Percentiles rank a stretch among this genome's conserved stretches.
Evolutionary conservation across 2,329 filamentous ascomycete genomes (phyloP).

Genomic region (Mariannaea elegans): DNA sequence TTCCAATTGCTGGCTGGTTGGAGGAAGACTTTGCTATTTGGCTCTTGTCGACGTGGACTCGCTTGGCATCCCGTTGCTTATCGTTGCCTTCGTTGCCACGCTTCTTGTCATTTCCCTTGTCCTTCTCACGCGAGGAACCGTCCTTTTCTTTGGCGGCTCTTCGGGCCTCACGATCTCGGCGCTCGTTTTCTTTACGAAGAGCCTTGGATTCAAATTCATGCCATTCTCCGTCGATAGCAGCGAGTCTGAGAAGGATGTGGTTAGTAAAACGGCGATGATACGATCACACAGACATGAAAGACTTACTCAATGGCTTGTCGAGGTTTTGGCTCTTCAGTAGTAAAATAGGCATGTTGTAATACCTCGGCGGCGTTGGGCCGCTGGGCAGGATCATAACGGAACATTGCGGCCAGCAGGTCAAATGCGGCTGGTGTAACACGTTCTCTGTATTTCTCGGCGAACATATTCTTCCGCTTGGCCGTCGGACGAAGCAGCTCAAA

Average conservation of each 20-base stretch:
- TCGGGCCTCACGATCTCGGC: constrained; percentile 63
- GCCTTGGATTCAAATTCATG: constrained; percentile 99
- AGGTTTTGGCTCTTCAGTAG: constrained; percentile 78
- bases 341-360: constrained; percentile 89
- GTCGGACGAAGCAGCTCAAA: constrained; percentile 88
- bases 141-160: constrained; percentile 57
- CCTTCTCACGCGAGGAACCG: constrained; percentile 46
- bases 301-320: constrained; percentile 84
- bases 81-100: constrained; percentile 45
- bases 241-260: constrained; percentile 63
- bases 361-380: constrained; percentile 86
- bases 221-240: constrained; percentile 90
- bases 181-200: constrained; percentile 87
- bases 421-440: constrained; percentile 82
- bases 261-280: constrained; percentile 39
- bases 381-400: constrained; percentile 85
- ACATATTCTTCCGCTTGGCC: constrained; percentile 76
- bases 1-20: neutral
- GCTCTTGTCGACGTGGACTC: constrained; percentile 43
- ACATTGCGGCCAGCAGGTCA: constrained; percentile 84
- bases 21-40: constrained; percentile 22
- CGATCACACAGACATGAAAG: constrained; percentile 3
- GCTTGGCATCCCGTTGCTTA: constrained; percentile 46
- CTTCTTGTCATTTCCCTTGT: constrained; percentile 55
- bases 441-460: constrained; percentile 84